Base-by-base conservation (phyloP, 192 early-diverging fungal genomes). In the Entomortierella parvispora region DNA sequence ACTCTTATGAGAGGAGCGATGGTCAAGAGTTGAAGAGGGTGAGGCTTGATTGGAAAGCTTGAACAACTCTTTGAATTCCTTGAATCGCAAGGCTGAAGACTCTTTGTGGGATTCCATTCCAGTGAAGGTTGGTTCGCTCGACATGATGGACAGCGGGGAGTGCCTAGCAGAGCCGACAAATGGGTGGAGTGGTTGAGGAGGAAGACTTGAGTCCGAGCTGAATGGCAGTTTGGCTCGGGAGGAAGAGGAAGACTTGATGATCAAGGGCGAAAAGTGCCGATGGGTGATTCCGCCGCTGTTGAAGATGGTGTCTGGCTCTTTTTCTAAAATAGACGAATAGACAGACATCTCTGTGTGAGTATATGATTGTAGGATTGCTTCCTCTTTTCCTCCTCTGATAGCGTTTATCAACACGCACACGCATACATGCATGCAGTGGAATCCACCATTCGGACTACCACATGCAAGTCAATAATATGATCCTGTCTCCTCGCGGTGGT, bases 211-310 rank as follows among this genome's bases (percentile, higher is more conserved):
- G 22, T 62, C 65, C 12, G 22, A 29, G 22, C 31, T 9, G 11
- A 1, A 12, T 40, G 37, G 11, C 14, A 45, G 8, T 29, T 56
- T 68, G 14, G 65, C 40, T 4, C 65, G 51, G 6, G 33, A 23
- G 22, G 26, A 40, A 32, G 48, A 37, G 11, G 28, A 31, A 18
- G 54, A 49, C 40, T 42, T 31, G 8, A 28, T 75, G 15, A 34
- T 40, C 37, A 9, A 12, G 37, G 37, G 12, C 37, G 12, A 12
- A 5, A 40, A 34, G 31, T 68, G 31, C 32, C 26, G 47, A 8
- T 62, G 26, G 9, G 56, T 55, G 40, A 77, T 62, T 5, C 74
- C 74, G 26, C 74, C 66, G 8, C 32, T 58, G 44, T 77, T 77
- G 60, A 58, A 58, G 20, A 56, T 32, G 5, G 51, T 31, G 5